Evolutionary conservation across 768 basidiomycete species (phyloP), one percentile per base, ranked within the genome.

Genomic region (Russula ochroleuca): DNA sequence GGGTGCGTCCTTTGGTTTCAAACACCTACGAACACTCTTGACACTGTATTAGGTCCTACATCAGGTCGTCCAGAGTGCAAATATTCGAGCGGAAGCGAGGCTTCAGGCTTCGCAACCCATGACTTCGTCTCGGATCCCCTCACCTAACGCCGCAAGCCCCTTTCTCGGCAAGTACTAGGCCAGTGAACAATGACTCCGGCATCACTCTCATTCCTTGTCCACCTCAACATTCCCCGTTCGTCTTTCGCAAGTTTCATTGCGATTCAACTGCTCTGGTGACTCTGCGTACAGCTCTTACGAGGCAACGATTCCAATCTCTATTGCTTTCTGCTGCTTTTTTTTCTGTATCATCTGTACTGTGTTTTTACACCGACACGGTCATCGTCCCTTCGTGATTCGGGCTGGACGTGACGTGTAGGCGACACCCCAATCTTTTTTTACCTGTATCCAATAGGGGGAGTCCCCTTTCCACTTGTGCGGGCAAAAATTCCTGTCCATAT

Each of bases 61-160:
- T 13, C 41, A 61, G 45, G 53, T 61, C 4, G 61, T 61, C 43
- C 52, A 49, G 35, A 61, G 60, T 23, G 57, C 57, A 37, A 35
- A 37, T 25, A 21, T 48, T 28, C 45, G 57, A 48, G 57, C 57
- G 3, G 57, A 58, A 58, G 53, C 57, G 2, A 58, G 57, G 43
- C 59, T 61, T 40, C 48, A 43, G 15, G 57, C 45, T 17, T 35
- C 47, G 23, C 57, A 45, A 43, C 31, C 35, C n/a, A 35, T 17
- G 9, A 5, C 47, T 5, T 25, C 47, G 21, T 28, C 47, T 23
- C 57, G 23, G 23, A 8, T 28, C 3, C 19, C 41, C 23, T 25
- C 53, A 9, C 37, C 23, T 21, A 7, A 37, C 14, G 13, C 13
- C 40, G 17, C 23, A 17, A 25, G 38, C 55, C 55, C 40, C 55